These are phyloP conservation scores for Iris macrosiphon DNA, from an alignment of 106 monocot genomes.

Conservation along the genomic window DNA sequence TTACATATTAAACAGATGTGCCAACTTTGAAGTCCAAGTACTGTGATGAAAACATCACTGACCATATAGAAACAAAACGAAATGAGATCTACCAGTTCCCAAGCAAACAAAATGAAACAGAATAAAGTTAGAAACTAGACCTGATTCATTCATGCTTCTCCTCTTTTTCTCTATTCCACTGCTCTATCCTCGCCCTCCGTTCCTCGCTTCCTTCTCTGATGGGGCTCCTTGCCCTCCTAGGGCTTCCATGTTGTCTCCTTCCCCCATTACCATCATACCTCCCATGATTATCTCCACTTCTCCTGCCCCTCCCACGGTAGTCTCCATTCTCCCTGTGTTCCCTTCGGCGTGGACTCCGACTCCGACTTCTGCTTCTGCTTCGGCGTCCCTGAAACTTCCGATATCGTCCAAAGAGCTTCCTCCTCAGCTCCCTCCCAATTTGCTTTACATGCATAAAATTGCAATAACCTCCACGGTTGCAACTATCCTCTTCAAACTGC, in stretches of 20 bases:
- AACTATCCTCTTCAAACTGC: slow-evolving; percentile 73
- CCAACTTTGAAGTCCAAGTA: too few relatives aligned
- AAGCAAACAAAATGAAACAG: too few relatives aligned
- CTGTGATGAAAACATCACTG: too few relatives aligned
- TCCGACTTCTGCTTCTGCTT: slow-evolving; percentile 34
- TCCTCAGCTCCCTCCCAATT: slow-evolving; percentile 57
- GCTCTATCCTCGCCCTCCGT: slow-evolving; percentile 64
- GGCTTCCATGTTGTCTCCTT: slow-evolving; percentile 31
- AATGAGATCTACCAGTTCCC: too few relatives aligned
- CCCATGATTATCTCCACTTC: slow-evolving; percentile 26
- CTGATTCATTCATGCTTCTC: slow-evolving; percentile 21
- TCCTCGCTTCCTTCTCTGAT: slow-evolving; percentile 64
- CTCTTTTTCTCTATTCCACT: slow-evolving; percentile 74
- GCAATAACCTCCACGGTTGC: slow-evolving; percentile 72
- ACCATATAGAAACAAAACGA: too few relatives aligned
- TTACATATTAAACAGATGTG: too few relatives aligned
- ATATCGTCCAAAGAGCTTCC: slow-evolving; percentile 46
- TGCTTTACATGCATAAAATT: slow-evolving; percentile 84
- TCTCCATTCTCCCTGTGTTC: slow-evolving; percentile 23
- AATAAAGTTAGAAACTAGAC: background rate
- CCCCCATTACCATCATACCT: slow-evolving; percentile 36
- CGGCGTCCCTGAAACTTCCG: slow-evolving; percentile 12
- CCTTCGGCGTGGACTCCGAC: slow-evolving; percentile 17
- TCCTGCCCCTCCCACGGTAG: slow-evolving; percentile 6
- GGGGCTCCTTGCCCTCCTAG: slow-evolving; percentile 29